Evolutionary conservation across 2,329 filamentous ascomycete genomes (phyloP).

Genomic region (Xylariaceae sp.): DNA sequence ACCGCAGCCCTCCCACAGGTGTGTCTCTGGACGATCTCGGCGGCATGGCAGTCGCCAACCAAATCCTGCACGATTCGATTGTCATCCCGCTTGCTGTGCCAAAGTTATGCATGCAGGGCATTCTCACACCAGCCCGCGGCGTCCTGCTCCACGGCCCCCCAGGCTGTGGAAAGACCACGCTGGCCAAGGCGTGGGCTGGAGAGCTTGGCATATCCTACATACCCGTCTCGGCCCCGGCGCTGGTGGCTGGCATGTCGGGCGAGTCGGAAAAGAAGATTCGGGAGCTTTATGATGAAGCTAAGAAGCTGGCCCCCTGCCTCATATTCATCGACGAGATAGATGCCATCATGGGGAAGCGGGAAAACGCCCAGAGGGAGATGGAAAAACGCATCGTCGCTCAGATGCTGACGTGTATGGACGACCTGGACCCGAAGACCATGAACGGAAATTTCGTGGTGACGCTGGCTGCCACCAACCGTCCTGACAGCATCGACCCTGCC

Average conservation of each 20-base stretch:
- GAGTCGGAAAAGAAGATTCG: conserved; percentile 83
- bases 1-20: conserved; percentile 58
- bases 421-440: conserved; percentile 63
- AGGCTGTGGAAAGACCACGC: conserved; percentile 79
- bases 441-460: conserved; percentile 74
- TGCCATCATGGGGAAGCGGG: conserved; percentile 78
- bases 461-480: conserved; percentile 82
- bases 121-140: conserved; percentile 63
- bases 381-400: conserved; percentile 81
- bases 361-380: conserved; percentile 79
- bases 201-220: conserved; percentile 71
- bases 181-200: conserved; percentile 72
- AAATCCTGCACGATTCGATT: conserved; percentile 61
- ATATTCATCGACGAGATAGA: conserved; percentile 93
- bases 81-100: conserved; percentile 65
- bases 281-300: conserved; percentile 82
- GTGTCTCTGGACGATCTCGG: conserved; percentile 66
- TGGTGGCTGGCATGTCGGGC: conserved; percentile 81
- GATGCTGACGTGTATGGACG: conserved; percentile 80
- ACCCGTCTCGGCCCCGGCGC: conserved; percentile 70
- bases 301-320: conserved; percentile 75
- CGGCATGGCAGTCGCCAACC: conserved; percentile 65
- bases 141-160: conserved; percentile 77
- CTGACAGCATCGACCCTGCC: conserved; percentile 77
- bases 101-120: conserved; percentile 55